A percentile compares a stretch with the other conserved stretches of the same genome.
phyloP scores from a whole-genome alignment of 2,329 filamentous ascomycete genomes.

The Xylariaceae sp. region DNA sequence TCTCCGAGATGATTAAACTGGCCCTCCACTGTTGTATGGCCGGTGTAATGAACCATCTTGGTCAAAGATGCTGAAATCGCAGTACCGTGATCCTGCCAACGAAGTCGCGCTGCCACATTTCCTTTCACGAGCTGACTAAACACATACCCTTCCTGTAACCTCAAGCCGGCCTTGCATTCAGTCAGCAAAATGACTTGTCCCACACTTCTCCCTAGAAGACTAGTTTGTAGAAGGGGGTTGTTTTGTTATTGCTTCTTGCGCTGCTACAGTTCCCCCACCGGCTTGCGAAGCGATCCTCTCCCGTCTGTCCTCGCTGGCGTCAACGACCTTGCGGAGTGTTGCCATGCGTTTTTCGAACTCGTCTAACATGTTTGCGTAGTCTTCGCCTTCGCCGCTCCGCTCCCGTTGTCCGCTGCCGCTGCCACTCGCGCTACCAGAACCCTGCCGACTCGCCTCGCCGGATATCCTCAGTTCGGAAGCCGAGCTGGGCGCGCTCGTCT shows the following conservation, averaged over 20 bases:
- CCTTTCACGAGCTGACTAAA: not conserved
- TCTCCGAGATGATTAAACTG: not conserved
- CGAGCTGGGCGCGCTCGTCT: conserved; percentile 42
- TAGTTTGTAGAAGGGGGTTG: not conserved
- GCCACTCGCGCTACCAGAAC: conserved; percentile 33
- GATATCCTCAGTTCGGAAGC: conserved; percentile 44
- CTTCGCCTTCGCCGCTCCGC: conserved; percentile 45
- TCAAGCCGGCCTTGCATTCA: not conserved
- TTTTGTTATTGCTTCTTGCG: conserved; percentile 5
- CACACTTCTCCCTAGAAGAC: not conserved
- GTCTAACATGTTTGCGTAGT: conserved; percentile 58
- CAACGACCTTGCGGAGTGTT: conserved; percentile 59
- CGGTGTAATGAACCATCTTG: not conserved
- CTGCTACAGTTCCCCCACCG: not conserved
- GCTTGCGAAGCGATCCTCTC: conserved; percentile 38
- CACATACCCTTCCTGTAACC: not conserved
- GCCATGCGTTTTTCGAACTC: conserved; percentile 65
- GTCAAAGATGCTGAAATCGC: not conserved
- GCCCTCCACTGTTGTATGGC: not conserved
- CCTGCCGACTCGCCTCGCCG: conserved; percentile 36
- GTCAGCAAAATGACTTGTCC: no score
- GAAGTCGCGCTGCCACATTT: not conserved
- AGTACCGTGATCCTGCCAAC: conserved; percentile 1
- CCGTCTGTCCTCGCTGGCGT: conserved; percentile 55
- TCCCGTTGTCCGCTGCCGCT: conserved; percentile 40